Base-by-base conservation (phyloP, 768 basidiomycete species). In the Nidularia sp. region DNA sequence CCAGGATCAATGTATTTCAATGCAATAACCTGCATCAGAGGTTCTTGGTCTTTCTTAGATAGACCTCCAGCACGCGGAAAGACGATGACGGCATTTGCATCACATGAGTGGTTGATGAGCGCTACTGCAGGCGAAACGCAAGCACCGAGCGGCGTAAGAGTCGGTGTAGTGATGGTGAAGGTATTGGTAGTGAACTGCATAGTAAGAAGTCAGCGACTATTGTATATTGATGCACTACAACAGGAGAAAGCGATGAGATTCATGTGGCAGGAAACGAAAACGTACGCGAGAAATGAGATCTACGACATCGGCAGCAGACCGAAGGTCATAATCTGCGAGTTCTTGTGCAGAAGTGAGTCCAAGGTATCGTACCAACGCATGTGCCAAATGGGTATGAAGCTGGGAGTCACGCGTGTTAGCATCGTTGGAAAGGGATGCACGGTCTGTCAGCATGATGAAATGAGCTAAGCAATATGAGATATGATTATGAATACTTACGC, bases 161-260 rank as follows among this genome's bases (percentile, higher is more conserved):
- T 78, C 0, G 89, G 84, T 0, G 86, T 80, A 1, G 93, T 86
- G 7, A 97, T 70, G 0, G 94, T 88, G 62, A 98, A 90, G 0
- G 96, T 87, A 64, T 99, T 99, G 5, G 91, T 90, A 7, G 84
- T 81, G 64, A 98, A 94, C 94, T 98, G 8, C 36, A n/a, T 9
- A 39, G 36, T 39, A 39, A n/a, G 29, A 39, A 36, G 34, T 29
- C 31, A 48, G 22, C 31, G 29, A 48, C 8, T 12, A 34, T 8
- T 9, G 33, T 25, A 48, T 29, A 48, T 10, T 10, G 8, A 29
- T 22, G 45, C 18, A 34, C 6, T 35, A 22, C 18, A 18, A 18
- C 18, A 18, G 18, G 18, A 18, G 18, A 18, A 18, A 18, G 18
- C 18, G 18, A 18, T 18, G 18, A 18, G 18, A 18, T 18, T 18